These are phyloP conservation scores for Sophora flavescens DNA, from an alignment of 306 rosid genomes.

Conservation along the genomic window DNA sequence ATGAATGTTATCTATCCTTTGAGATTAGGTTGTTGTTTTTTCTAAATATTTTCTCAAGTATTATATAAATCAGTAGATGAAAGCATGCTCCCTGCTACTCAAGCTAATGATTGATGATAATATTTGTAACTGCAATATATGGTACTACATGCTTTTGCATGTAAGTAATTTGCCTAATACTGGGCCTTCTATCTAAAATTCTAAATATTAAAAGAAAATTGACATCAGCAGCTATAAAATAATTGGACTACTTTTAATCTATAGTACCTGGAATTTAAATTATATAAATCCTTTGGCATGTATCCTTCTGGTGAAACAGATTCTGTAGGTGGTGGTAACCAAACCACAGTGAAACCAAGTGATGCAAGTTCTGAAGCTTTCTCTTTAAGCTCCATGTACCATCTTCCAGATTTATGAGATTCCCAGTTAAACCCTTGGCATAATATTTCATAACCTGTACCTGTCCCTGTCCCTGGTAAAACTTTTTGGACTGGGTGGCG, in stretches of 20 bases:
- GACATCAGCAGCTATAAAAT: neutral
- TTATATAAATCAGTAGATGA: slow-evolving; percentile 18
- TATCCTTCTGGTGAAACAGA: slow-evolving; percentile 94
- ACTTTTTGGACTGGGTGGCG: slow-evolving; percentile 42
- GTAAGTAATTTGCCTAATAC: slow-evolving; percentile 1
- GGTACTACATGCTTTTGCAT: slow-evolving; percentile 6
- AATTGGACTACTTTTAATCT: neutral
- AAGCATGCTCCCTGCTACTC: neutral
- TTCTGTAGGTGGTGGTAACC: slow-evolving; percentile 96
- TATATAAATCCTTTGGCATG: slow-evolving; percentile 92
- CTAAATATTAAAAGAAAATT: slow-evolving; percentile 21
- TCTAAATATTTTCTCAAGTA: neutral
- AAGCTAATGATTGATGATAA: slow-evolving; percentile 12
- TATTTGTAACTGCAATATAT: slow-evolving; percentile 34
- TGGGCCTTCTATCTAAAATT: slow-evolving; percentile 12
- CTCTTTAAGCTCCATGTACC: slow-evolving; percentile 78
- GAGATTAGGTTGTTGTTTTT: neutral
- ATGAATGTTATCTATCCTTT: neutral
- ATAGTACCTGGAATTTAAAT: slow-evolving; percentile 83
- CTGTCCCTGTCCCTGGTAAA: slow-evolving; percentile 68
- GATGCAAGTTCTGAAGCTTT: slow-evolving; percentile 71
- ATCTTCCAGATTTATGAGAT: slow-evolving; percentile 81
- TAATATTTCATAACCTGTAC: slow-evolving; percentile 82
- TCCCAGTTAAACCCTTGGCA: slow-evolving; percentile 98
- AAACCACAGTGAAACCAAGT: slow-evolving; percentile 79